Conservation (phyloP, 2,329 filamentous ascomycete species). For the Neopestalotiopsis sp. region DNA sequence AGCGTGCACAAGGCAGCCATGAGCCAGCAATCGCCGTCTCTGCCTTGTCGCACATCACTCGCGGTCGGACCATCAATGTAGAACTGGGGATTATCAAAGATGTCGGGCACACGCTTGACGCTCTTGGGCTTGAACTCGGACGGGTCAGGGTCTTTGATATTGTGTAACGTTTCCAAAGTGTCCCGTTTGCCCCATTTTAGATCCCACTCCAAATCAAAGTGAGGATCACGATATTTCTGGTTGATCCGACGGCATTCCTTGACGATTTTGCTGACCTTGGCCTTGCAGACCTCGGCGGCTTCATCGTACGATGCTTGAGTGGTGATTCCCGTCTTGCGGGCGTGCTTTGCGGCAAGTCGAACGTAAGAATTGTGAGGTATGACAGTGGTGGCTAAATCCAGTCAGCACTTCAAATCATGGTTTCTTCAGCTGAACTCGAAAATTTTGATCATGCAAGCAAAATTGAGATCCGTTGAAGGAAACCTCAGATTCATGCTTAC, state of each 20-base stretch:
- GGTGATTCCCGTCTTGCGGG: slow-evolving; percentile 56
- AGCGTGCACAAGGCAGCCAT: slow-evolving; percentile 81
- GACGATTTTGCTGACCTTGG: slow-evolving; percentile 67
- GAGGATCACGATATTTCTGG: slow-evolving; percentile 84
- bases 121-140: slow-evolving; percentile 48
- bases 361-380: slow-evolving; percentile 73
- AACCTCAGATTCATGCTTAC: slow-evolving; percentile 36
- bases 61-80: slow-evolving; percentile 79
- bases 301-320: slow-evolving; percentile 74
- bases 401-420: not conserved
- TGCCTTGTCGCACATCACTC: slow-evolving; percentile 80
- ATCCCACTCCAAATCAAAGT: slow-evolving; percentile 85
- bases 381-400: slow-evolving; percentile 65
- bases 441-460: not conserved
- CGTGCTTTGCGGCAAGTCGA: slow-evolving; percentile 62
- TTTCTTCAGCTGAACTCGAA: not conserved
- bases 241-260: slow-evolving; percentile 76
- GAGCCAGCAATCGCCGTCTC: slow-evolving; percentile 85
- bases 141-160: slow-evolving; percentile 32
- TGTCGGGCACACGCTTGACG: slow-evolving; percentile 75
- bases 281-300: slow-evolving; percentile 70
- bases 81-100: slow-evolving; percentile 79
- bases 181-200: slow-evolving; percentile 64
- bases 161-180: slow-evolving; percentile 53
- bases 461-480: not conserved